Conservation (phyloP, 179 eudicot genomes). For the Vitellaria paradoxa region DNA sequence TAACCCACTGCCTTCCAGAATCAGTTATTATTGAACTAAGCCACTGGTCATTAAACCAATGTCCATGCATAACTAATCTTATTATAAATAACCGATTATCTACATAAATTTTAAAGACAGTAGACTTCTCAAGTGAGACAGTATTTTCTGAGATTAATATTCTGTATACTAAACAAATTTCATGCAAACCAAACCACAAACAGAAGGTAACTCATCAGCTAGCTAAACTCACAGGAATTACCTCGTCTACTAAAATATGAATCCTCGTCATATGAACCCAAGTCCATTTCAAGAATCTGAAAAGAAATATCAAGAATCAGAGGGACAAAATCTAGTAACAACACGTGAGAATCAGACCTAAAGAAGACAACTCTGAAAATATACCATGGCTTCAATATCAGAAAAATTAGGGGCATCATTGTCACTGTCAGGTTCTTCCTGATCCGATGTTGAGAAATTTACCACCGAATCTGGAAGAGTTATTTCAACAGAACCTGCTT, state of each 20-base stretch:
- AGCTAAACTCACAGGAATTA: constrained; percentile 18
- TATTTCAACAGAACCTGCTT: constrained; percentile 36
- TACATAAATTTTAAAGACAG: not conserved
- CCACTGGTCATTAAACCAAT: not conserved
- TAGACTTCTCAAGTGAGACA: not conserved
- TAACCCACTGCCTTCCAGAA: not conserved
- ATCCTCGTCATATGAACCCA: constrained; percentile 36
- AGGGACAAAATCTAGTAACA: not conserved
- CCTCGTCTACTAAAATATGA: constrained; percentile 29
- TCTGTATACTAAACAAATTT: constrained; percentile 7
- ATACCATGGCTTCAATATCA: constrained; percentile 92
- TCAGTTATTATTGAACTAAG: not conserved
- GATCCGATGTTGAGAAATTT: constrained; percentile 45
- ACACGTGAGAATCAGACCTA: not conserved
- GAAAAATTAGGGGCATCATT: constrained; percentile 75
- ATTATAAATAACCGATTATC: not conserved
- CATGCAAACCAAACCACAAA: constrained; percentile 5
- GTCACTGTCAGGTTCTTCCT: constrained; percentile 63
- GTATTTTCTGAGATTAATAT: not conserved
- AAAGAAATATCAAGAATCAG: constrained; percentile 24
- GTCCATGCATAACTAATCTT: not conserved
- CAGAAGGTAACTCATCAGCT: not conserved
- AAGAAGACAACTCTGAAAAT: constrained; percentile 16
- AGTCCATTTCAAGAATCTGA: constrained; percentile 58
- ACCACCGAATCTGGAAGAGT: constrained; percentile 38